phyloP scores from a whole-genome alignment of 2,329 filamentous ascomycete genomes.

The Beauveria sp. region DNA sequence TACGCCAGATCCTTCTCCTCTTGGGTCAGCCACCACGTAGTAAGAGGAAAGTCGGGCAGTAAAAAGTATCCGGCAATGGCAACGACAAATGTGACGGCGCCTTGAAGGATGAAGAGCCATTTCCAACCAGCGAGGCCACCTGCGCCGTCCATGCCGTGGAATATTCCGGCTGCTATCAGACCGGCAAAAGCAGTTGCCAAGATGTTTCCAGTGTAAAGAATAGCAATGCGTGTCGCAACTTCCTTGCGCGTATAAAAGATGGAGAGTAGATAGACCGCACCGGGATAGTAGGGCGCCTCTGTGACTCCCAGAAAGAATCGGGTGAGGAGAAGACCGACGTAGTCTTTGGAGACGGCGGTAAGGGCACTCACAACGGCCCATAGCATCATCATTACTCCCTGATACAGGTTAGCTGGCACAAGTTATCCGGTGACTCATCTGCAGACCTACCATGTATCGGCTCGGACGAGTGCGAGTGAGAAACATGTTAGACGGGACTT shows the following conservation, averaged over 20 bases:
- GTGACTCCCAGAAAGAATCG: constrained; percentile 36
- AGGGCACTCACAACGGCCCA: constrained; percentile 42
- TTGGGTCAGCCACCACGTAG: constrained; percentile 33
- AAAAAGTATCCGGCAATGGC: constrained; percentile 17
- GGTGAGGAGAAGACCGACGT: constrained; percentile 40
- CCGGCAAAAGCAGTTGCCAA: constrained; percentile 63
- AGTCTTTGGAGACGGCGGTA: constrained; percentile 40
- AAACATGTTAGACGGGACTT: constrained; percentile 28
- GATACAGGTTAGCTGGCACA: background rate
- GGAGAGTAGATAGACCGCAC: constrained; percentile 38
- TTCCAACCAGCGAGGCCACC: constrained; percentile 53
- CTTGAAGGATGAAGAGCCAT: constrained; percentile 61
- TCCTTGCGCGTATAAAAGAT: constrained; percentile 58
- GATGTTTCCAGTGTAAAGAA: constrained; percentile 52
- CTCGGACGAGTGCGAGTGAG: constrained; percentile 29
- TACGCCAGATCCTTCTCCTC: constrained; percentile 33
- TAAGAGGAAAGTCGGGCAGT: constrained; percentile 29
- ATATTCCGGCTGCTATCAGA: constrained; percentile 53
- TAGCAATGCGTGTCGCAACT: constrained; percentile 52
- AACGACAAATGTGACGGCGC: constrained; percentile 28
- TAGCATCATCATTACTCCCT: constrained; percentile 35
- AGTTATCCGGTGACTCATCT: background rate
- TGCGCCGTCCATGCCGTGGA: constrained; percentile 29
- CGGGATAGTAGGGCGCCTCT: constrained; percentile 46
- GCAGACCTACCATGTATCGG: constrained; percentile 25